Conservation (phyloP, 257 asterid species). For the Nicotiana undulata region DNA sequence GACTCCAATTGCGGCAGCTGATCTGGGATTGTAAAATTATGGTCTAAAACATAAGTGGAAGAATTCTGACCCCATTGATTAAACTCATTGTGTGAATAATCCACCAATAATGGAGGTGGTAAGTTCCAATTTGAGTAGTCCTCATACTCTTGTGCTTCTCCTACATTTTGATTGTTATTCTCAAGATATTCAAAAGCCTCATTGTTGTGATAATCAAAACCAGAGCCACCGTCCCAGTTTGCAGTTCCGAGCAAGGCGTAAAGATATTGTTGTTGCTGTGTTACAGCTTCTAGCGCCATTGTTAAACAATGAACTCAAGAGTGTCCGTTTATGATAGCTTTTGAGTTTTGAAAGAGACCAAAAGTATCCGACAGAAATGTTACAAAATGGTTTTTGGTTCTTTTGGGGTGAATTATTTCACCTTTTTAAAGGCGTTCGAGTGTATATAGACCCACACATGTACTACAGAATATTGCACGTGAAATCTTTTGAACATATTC, state of each 20-base stretch:
- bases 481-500: conserved; percentile 5
- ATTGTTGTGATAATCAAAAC: conserved; percentile 1
- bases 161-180: neutral
- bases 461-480: conserved; percentile 18
- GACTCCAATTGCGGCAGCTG: neutral
- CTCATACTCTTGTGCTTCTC: neutral
- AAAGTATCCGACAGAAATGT: neutral
- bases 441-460: neutral
- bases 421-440: conserved; percentile 11
- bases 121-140: neutral
- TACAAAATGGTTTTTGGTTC: neutral
- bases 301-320: neutral
- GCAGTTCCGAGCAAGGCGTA: neutral
- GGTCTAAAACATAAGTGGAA: neutral
- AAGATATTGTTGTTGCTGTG: conserved; percentile 15
- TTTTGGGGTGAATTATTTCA: conserved; percentile 7
- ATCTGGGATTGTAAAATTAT: neutral
- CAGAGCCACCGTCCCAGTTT: conserved; percentile 7
- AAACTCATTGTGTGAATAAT: neutral
- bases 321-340: neutral
- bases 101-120: neutral
- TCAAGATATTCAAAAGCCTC: neutral
- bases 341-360: neutral
- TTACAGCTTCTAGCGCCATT: conserved; percentile 31
- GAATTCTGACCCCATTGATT: conserved; percentile 6